Evolutionary conservation across 2,329 filamentous ascomycete genomes (phyloP).

Genomic region (Paracoccidioides lutzii): DNA sequence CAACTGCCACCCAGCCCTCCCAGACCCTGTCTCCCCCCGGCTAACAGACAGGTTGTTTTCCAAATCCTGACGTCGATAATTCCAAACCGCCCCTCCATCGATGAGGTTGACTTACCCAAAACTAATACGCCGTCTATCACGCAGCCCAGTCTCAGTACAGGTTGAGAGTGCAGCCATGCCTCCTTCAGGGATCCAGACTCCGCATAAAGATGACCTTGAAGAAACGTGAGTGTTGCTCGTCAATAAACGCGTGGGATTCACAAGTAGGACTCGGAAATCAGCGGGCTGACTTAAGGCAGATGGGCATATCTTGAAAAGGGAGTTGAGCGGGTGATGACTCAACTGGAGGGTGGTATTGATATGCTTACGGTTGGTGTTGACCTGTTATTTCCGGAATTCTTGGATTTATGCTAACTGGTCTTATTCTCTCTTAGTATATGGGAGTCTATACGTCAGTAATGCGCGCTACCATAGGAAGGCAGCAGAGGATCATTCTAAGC

Average conservation of each 20-base stretch:
- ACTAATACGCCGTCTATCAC: background rate
- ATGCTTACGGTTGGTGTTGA: conserved; percentile 59
- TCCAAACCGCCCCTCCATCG: background rate
- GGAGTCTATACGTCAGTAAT: conserved; percentile 69
- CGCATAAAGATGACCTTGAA: conserved; percentile 45
- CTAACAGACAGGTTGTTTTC: background rate
- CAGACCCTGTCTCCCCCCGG: background rate
- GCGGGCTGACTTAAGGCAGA: conserved; percentile 32
- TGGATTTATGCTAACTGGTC: conserved; percentile 5
- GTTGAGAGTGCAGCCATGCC: conserved; percentile 20
- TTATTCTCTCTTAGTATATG: conserved; percentile 56
- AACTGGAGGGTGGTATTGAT: conserved; percentile 82
- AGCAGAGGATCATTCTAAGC: background rate
- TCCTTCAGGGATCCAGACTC: conserved; percentile 31
- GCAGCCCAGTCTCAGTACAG: background rate
- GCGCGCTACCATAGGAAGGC: conserved; percentile 6
- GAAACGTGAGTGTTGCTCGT: conserved; percentile 42
- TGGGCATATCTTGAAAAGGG: conserved; percentile 84
- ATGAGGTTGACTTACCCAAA: background rate
- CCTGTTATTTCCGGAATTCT: conserved; percentile 8
- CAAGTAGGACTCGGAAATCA: background rate
- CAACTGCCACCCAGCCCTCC: background rate
- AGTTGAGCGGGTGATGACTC: conserved; percentile 85
- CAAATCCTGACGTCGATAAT: background rate
- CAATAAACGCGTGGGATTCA: background rate